Percentiles rank a stretch among this genome's conserved stretches.
These are phyloP conservation scores for Plicaturopsis crispa DNA, from an alignment of 768 basidiomycete species.

Conservation along the genomic window DNA sequence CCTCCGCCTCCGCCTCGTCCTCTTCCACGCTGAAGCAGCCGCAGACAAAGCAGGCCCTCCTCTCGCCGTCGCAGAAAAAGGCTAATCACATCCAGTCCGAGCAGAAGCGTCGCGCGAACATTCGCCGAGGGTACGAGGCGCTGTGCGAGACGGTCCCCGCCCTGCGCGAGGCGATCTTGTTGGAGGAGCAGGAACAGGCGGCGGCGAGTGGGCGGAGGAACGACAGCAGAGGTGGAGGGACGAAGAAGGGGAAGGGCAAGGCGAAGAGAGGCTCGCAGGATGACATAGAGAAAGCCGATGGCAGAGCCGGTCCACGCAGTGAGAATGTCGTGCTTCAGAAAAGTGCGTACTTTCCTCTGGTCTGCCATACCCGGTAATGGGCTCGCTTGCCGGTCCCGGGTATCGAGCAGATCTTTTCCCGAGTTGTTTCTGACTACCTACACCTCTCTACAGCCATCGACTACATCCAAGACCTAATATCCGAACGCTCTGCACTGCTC, in stretches of 20 bases:
- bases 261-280: conserved; percentile 30
- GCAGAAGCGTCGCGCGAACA: conserved; percentile 90
- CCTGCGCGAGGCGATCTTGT: conserved; percentile 70
- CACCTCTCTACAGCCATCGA: conserved; percentile 62
- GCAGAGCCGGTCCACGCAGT: conserved; percentile 82
- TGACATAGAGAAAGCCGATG: conserved; percentile 64
- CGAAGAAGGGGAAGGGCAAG: conserved; percentile 28
- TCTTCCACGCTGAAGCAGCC: conserved; percentile 10
- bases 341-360: conserved; percentile 44
- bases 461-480: conserved; percentile 61
- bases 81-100: conserved; percentile 92
- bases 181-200: conserved; percentile 52
- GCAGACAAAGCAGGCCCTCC: conserved; percentile 33
- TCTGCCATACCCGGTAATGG: conserved; percentile 1
- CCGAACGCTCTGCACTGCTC: conserved; percentile 48
- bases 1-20: conserved; percentile 6
- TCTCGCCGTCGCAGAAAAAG: conserved; percentile 83
- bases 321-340: conserved; percentile 86
- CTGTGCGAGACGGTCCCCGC: conserved; percentile 80
- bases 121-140: conserved; percentile 82
- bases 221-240: conserved; percentile 24
- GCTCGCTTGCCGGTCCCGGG: conserved; percentile 4
- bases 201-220: conserved; percentile 16
- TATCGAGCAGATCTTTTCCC: conserved; percentile 4
- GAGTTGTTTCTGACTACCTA: conserved; percentile 4